Percentiles rank a stretch among this genome's conserved stretches.
phyloP scores from a whole-genome alignment of 1,284 basidiomycete genomes.

The Naganishia albida region DNA sequence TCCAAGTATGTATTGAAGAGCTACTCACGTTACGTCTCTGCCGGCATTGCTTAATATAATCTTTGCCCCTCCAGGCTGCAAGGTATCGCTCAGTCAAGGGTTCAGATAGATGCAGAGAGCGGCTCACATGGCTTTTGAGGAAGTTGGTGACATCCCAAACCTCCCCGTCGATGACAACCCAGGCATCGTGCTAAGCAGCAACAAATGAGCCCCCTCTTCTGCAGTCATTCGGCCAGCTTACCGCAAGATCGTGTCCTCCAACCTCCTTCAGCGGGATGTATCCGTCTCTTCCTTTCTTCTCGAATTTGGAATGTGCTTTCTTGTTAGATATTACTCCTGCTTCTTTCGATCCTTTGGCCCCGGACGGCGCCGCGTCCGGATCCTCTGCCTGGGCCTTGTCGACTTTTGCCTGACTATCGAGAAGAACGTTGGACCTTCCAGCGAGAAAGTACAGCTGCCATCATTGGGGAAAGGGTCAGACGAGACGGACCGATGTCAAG shows the following conservation, averaged over 20 bases:
- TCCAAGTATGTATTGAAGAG: not conserved
- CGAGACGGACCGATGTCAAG: too few species aligned
- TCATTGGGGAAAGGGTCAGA: not conserved
- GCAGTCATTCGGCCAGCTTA: not conserved
- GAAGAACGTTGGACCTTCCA: not conserved
- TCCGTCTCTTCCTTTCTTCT: conserved; percentile 8
- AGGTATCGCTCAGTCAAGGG: not conserved
- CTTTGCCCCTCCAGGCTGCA: conserved; percentile 55
- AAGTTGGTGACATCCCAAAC: conserved; percentile 68
- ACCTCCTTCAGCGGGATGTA: conserved; percentile 40
- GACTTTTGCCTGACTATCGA: conserved; percentile 22
- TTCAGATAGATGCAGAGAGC: not conserved
- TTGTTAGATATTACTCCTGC: conserved; percentile 17
- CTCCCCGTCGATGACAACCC: conserved; percentile 42
- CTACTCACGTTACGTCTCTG: conserved; percentile 57
- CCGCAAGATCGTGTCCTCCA: conserved; percentile 37
- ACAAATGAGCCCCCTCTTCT: too few species aligned
- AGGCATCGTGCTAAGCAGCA: conserved; percentile 36
- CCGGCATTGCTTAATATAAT: conserved; percentile 59
- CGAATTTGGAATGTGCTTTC: conserved; percentile 3
- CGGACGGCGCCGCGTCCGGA: conserved; percentile 22
- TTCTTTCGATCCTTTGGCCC: conserved; percentile 22
- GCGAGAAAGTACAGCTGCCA: conserved; percentile 15
- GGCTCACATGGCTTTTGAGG: conserved; percentile 56
- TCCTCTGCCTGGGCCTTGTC: conserved; percentile 23